Evolutionary conservation across 345 rosid genomes (phyloP), one percentile per base, ranked within the genome.

Genomic region (Triadica sebifera): DNA sequence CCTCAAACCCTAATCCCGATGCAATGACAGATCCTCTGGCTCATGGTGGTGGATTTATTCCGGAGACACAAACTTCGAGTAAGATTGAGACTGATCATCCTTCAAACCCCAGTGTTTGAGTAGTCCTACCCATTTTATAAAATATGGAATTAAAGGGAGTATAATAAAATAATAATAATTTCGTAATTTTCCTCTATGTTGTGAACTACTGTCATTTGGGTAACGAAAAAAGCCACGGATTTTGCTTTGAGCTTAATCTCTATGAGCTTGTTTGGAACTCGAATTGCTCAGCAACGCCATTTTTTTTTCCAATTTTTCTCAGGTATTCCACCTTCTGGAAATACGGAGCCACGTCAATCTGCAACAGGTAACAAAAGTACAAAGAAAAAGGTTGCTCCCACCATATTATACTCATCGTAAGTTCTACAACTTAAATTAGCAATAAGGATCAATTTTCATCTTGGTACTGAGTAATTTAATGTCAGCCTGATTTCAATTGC

Each of bases 11-110:
- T 5, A 85, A 86, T 2, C 91, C 94, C 0, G 94, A 90, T 74
- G 95, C 97, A 20, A 69, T 76, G 49, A 63, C 85, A 16, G 97
- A 92, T 85, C 98, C 98, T n/a, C 80, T 92, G 65, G 87, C 80
- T 70, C 87, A 83, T 22, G 99, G 98, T 25, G 98, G 99, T 6
- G 99, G 98, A 16, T 94, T 91, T 80, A 81, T 92, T 52, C 96
- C 97, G 0, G 97, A 94, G 70, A 81, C 91, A 2, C 91, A 87
- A 34, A 90, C 94, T 77, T 79, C 94, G 10, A 85, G 99, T 91
- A 82, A 73, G 84, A 34, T 37, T 47, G 39, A 46, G 22, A 57
- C 59, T 29, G 50, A 58, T 41, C 17, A 25, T 49, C 24, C 20
- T 4, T 50, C 73, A 45, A 65, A 45, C 41, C 60, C 45, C 22